A percentile compares a stretch with the other conserved stretches of the same genome.
Conservation (phyloP, 139 green algal species). For the Monoraphidium neglectum region DNA sequence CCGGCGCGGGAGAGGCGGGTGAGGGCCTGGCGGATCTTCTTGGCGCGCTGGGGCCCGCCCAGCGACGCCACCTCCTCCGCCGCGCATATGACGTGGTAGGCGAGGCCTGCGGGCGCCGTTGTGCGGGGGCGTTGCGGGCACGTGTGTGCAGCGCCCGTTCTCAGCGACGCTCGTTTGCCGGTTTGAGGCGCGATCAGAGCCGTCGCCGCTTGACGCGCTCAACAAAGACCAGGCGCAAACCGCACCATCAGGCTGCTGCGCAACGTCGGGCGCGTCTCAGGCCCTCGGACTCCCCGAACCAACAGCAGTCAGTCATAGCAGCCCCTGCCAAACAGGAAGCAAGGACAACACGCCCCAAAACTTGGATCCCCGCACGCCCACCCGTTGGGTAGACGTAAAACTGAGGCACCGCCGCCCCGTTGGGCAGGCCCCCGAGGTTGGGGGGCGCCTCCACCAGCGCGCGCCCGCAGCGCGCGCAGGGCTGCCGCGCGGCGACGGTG, state of each 20-base stretch:
- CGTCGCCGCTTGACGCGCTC: too few species aligned
- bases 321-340: too few species aligned
- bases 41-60: conserved; percentile 2
- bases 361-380: conserved; percentile 53
- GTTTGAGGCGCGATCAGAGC: not conserved
- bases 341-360: conserved; percentile 41
- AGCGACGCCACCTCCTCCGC: conserved; percentile 20
- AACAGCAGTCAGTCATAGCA: too few species aligned
- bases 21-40: not conserved
- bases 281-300: too few species aligned
- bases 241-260: too few species aligned
- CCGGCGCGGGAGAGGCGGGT: not conserved
- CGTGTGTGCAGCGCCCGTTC: conserved; percentile 9
- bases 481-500: conserved; percentile 50
- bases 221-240: too few species aligned
- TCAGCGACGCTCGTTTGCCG: not conserved
- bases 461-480: conserved; percentile 64
- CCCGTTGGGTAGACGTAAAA: conserved; percentile 83
- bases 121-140: not conserved
- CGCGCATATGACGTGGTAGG: conserved; percentile 24
- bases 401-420: conserved; percentile 59
- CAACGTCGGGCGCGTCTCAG: too few species aligned
- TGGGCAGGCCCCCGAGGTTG: conserved; percentile 7
- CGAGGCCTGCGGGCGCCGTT: not conserved
- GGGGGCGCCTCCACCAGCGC: conserved; percentile 40